Conservation (phyloP, 768 basidiomycete genomes). For the Dendrothele bispora region DNA sequence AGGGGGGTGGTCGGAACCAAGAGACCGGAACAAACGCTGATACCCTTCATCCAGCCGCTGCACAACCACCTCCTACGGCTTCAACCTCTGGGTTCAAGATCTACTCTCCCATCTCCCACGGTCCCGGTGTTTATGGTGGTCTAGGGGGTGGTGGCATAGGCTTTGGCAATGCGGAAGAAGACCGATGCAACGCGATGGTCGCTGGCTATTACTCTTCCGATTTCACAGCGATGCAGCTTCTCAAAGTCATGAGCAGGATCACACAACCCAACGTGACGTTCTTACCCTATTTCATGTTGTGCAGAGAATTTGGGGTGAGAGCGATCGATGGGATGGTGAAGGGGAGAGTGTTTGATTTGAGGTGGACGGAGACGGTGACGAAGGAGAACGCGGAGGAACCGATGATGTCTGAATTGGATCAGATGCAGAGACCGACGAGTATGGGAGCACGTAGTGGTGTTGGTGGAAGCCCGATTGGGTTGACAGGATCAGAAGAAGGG, state of each 20-base stretch:
- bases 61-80: conserved; percentile 30
- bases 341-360: conserved; percentile 69
- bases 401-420: conserved; percentile 21
- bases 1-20: conserved; percentile 30
- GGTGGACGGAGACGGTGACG: conserved; percentile 75
- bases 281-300: conserved; percentile 79
- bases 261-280: conserved; percentile 62
- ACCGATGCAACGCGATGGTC: conserved; percentile 31
- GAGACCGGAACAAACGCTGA: no score
- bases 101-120: conserved; percentile 46
- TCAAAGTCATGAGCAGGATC: conserved; percentile 80
- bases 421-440: conserved; percentile 12
- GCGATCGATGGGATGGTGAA: conserved; percentile 87
- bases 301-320: conserved; percentile 78
- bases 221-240: conserved; percentile 76
- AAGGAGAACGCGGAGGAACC: conserved; percentile 44
- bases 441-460: conserved; percentile 10
- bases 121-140: conserved; percentile 10
- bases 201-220: conserved; percentile 57
- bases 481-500: conserved; percentile 28
- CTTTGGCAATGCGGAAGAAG: conserved; percentile 25
- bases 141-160: conserved; percentile 11
- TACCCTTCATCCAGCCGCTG: conserved; percentile 30
- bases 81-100: conserved; percentile 61
- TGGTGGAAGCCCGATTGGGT: conserved; percentile 1